Evolutionary conservation across 2,329 filamentous ascomycete species (phyloP), one percentile per base, ranked within the genome.

Genomic region (Aspergillus ustus): DNA sequence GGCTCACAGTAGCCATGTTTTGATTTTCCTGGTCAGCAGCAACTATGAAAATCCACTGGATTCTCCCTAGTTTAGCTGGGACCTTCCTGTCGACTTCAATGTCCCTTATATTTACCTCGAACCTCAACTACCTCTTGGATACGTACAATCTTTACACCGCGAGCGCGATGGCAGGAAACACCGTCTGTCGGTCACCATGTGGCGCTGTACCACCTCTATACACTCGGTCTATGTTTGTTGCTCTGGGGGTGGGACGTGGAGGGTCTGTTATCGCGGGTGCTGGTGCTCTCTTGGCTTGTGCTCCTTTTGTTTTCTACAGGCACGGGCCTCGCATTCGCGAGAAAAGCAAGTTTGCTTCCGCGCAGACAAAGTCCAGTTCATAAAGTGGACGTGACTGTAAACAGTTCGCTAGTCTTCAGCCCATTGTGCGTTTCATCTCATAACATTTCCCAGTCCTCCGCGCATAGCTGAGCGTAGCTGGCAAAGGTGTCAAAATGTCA

Each of bases 141-240:
- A 62, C 73, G 1, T 78, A 76, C 54, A 71, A 69, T 1, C 72
- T 76, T 49, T 78, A 75, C 54, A 74, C 76, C 1, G 76, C 76
- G 0, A 70, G 65, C 4, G 75, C 73, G 0, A 60, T 76, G 7
- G 76, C 75, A 0, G 80, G 77, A 0, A 81, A 77, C 61, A 73
- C 77, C 2, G 73, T 82, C 4, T 67, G 82, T 4, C 71, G 80
- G 9, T 77, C 76, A 7, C 64, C 78, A 13, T 76, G 77, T 31
- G 79, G 77, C n/a, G 75, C 78, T 0, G 75, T 69, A 0, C 80
- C 81, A 50, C 79, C 79, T 1, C 69, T 81, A 9, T 80, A 80
- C 68, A 79, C 78, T 0, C 70, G 64, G 0, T 65, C 75, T 9
- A 73, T 82, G 73, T 82, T 80, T 60, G 34, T 69, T 0, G 67